Evolutionary conservation across 1,284 basidiomycete genomes (phyloP).

Genomic region (Cutaneotrichosporon sp.): DNA sequence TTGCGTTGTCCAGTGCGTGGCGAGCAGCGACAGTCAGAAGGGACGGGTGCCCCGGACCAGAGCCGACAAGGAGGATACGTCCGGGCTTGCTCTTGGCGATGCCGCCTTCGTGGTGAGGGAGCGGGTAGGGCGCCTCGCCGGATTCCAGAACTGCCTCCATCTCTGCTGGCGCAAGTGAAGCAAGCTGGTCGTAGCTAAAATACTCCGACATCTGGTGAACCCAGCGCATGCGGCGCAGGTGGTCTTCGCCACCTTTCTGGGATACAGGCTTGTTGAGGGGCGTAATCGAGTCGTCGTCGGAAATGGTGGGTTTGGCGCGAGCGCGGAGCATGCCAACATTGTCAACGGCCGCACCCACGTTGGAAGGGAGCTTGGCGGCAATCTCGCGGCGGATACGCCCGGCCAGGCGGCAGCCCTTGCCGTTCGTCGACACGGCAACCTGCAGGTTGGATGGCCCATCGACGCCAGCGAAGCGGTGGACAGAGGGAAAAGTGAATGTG

Average conservation of each 20-base stretch:
- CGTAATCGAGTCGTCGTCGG: conserved; percentile 53
- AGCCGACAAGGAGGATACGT: conserved; percentile 81
- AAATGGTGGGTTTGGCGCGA: conserved; percentile 55
- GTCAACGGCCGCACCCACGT: conserved; percentile 71
- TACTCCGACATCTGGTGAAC: conserved; percentile 90
- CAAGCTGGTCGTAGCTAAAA: conserved; percentile 77
- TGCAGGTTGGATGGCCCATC: conserved; percentile 61
- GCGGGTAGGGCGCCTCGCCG: conserved; percentile 10
- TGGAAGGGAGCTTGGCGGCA: conserved; percentile 65
- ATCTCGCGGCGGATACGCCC: conserved; percentile 77
- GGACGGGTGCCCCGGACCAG: conserved; percentile 89
- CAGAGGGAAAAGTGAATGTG: conserved; percentile 83
- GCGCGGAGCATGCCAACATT: conserved; percentile 68
- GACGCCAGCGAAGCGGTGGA: conserved; percentile 66
- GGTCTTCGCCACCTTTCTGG: conserved; percentile 48
- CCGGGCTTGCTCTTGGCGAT: conserved; percentile 49
- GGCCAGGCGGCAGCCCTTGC: conserved; percentile 81
- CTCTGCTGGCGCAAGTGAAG: conserved; percentile 61
- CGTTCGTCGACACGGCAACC: conserved; percentile 85
- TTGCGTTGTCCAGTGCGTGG: conserved; percentile 67
- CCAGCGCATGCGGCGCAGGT: conserved; percentile 71
- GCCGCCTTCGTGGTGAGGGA: conserved; percentile 36
- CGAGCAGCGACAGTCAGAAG: conserved; percentile 85
- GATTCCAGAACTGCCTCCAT: conserved; percentile 60
- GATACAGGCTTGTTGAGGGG: conserved; percentile 79